Percentiles rank a stretch among this genome's conserved stretches.
Evolutionary conservation across 2,329 filamentous ascomycete genomes (phyloP).

Genomic region (Capronia epimyces): DNA sequence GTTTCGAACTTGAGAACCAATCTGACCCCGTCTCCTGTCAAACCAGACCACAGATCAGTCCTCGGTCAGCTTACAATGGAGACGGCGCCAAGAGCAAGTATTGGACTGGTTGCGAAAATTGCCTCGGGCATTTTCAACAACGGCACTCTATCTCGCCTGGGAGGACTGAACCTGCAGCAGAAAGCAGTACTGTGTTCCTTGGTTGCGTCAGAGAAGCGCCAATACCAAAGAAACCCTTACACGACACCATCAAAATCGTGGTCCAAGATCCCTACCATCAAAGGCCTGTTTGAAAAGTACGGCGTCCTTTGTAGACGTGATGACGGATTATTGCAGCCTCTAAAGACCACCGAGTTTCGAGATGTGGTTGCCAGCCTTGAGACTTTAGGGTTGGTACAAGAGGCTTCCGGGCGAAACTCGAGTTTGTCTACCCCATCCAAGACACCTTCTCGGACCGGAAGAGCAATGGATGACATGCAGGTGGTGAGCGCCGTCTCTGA

Average conservation of each 20-base stretch:
- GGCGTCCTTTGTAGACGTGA: conserved; percentile 75
- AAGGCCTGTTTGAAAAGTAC: conserved; percentile 79
- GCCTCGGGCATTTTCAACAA: conserved; percentile 87
- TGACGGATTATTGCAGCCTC: conserved; percentile 71
- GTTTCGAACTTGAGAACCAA: conserved; percentile 56
- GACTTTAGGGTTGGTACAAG: conserved; percentile 71
- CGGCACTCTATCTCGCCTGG: conserved; percentile 75
- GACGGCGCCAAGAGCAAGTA: conserved; percentile 80
- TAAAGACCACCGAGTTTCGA: conserved; percentile 87
- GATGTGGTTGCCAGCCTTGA: conserved; percentile 88
- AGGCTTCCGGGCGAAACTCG: conserved; percentile 63
- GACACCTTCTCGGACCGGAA: conserved; percentile 51
- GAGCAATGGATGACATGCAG: conserved; percentile 65
- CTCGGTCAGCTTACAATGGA: conserved; percentile 62
- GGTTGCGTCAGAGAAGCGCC: conserved; percentile 69
- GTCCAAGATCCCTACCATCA: conserved; percentile 67
- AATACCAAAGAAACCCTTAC: conserved; percentile 39
- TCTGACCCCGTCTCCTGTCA: conserved; percentile 38
- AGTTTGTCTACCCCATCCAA: conserved; percentile 63
- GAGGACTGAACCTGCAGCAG: conserved; percentile 87
- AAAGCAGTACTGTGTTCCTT: conserved; percentile 90
- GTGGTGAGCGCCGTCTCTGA: conserved; percentile 75
- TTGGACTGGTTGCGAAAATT: conserved; percentile 85
- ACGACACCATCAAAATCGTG: conserved; percentile 57
- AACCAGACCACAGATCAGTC: conserved; percentile 38